These are phyloP conservation scores for Flaveria trinervia DNA, from an alignment of 129 eudicot genomes.

Conservation along the genomic window DNA sequence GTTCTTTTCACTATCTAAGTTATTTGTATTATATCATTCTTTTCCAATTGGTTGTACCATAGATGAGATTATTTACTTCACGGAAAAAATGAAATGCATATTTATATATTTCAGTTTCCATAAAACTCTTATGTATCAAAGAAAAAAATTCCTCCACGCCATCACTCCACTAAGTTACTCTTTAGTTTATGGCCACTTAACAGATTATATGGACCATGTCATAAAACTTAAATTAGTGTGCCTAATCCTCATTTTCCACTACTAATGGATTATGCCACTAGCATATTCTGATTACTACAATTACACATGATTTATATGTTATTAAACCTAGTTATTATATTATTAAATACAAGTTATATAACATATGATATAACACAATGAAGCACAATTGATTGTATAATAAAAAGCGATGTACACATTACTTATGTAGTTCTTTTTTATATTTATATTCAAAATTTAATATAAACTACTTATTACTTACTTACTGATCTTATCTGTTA, in stretches of 20 bases:
- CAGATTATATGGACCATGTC: conserved; percentile 22
- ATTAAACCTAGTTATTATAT: neutral
- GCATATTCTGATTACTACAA: conserved; percentile 32
- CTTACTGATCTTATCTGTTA: no score
- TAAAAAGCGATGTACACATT: neutral
- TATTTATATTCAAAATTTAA: no score
- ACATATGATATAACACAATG: neutral
- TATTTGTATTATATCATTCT: no score
- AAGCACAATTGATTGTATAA: neutral
- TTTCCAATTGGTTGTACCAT: no score
- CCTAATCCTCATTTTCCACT: conserved; percentile 43
- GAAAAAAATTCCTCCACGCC: conserved; percentile 18
- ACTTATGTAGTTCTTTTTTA: neutral
- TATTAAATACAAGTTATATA: neutral
- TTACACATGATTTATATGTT: neutral
- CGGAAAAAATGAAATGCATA: neutral
- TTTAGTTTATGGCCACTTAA: conserved; percentile 35
- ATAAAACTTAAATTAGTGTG: conserved; percentile 26
- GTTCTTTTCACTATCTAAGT: no score
- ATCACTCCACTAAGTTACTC: conserved; percentile 28
- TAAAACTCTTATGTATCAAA: neutral
- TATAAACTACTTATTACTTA: no score
- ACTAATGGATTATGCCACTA: conserved; percentile 35
- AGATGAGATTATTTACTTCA: neutral
- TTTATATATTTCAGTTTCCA: neutral